A percentile compares a stretch with the other conserved stretches of the same genome.
Conservation (phyloP, 805 yeast genomes). For the Zygotorulaspora sp. region DNA sequence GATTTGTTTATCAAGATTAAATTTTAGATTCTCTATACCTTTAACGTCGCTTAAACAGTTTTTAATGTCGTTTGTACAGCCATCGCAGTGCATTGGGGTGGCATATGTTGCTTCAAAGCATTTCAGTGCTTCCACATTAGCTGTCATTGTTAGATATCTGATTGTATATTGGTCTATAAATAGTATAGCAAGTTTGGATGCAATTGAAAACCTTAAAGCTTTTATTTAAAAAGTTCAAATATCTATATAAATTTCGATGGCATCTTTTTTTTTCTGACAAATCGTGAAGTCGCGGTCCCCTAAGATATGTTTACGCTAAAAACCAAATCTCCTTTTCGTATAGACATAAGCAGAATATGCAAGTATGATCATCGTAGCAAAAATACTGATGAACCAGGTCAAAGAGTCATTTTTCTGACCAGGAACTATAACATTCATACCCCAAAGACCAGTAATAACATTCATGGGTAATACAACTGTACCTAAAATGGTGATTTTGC, state of each 20-base stretch:
- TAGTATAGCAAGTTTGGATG: too few relatives aligned
- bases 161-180: too few relatives aligned
- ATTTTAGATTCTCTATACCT: conserved; percentile 52
- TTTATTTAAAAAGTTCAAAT: too few relatives aligned
- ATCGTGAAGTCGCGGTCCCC: background rate
- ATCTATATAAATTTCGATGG: background rate
- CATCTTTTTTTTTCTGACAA: background rate
- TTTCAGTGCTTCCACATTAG: conserved; percentile 37
- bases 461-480: conserved; percentile 93
- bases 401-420: conserved; percentile 71
- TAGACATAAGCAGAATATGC: conserved; percentile 46
- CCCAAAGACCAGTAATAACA: conserved; percentile 96
- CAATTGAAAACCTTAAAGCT: too few relatives aligned
- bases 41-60: conserved; percentile 47
- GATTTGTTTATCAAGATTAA: conserved; percentile 51
- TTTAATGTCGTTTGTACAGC: conserved; percentile 60
- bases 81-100: conserved; percentile 75
- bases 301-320: conserved; percentile 12
- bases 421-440: conserved; percentile 96
- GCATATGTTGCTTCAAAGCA: conserved; percentile 70
- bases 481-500: conserved; percentile 89
- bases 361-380: conserved; percentile 43
- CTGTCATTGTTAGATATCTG: too few relatives aligned
- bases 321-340: conserved; percentile 44
- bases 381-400: conserved; percentile 59